Conservation (phyloP, 202 grass and related monocot species). For the Panicum hallii region DNA sequence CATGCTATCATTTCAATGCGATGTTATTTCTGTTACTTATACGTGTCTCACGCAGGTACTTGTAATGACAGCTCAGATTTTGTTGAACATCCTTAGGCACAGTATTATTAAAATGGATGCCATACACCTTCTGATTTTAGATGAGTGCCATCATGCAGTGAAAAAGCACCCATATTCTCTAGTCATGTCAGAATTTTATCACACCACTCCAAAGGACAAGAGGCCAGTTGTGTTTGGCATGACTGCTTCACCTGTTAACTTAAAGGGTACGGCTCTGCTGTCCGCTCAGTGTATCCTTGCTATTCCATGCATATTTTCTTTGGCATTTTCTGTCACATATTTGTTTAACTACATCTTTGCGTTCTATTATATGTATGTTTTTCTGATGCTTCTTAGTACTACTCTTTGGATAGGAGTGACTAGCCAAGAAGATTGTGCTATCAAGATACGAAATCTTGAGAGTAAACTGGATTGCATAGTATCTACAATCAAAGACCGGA, state of each 20-base stretch:
- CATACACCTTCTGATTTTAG: conserved; percentile 99
- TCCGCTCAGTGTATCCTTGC: conserved; percentile 40
- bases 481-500: conserved; percentile 93
- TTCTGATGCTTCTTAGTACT: conserved; percentile 30
- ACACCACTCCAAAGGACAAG: conserved; percentile 91
- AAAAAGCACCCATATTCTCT: conserved; percentile 99
- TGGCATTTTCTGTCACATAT: background rate
- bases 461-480: conserved; percentile 94
- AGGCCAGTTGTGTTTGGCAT: conserved; percentile 94
- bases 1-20: background rate
- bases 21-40: conserved; percentile 41
- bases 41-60: conserved; percentile 76
- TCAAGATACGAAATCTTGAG: conserved; percentile 99
- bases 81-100: conserved; percentile 99
- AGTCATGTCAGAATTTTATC: conserved; percentile 99
- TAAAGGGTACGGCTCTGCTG: conserved; percentile 79
- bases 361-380: conserved; percentile 19
- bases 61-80: conserved; percentile 99
- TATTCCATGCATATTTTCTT: conserved; percentile 28
- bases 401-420: conserved; percentile 75
- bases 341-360: conserved; percentile 3
- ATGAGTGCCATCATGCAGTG: conserved; percentile 99
- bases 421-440: conserved; percentile 99
- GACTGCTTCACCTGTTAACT: conserved; percentile 99
- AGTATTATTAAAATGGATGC: conserved; percentile 99